These are phyloP conservation scores for Cubamyces lactineus DNA, from an alignment of 768 basidiomycete genomes.

Conservation along the genomic window DNA sequence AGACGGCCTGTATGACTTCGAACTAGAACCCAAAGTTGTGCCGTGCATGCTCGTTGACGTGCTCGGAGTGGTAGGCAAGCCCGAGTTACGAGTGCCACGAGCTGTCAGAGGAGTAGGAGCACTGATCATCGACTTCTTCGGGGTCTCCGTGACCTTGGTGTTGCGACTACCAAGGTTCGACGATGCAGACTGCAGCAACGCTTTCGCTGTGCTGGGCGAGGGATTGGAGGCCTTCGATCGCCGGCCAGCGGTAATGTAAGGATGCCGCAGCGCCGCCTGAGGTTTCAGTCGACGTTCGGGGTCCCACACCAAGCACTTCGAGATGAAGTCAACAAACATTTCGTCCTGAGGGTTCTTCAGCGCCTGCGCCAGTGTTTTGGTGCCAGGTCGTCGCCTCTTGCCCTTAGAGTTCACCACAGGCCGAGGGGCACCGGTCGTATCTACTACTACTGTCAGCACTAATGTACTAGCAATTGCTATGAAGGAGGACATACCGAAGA, in stretches of 20 bases:
- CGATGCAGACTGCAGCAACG: constrained; percentile 56
- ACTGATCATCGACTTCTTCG: constrained; percentile 89
- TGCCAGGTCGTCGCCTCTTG: constrained; percentile 85
- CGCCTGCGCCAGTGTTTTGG: constrained; percentile 87
- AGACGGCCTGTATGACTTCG: constrained; percentile 68
- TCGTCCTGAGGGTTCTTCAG: constrained; percentile 87
- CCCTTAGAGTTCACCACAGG: constrained; percentile 97
- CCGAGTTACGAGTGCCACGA: constrained; percentile 62
- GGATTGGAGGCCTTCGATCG: constrained; percentile 50
- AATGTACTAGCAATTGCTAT: not conserved
- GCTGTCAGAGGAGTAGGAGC: constrained; percentile 88
- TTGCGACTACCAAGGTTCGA: constrained; percentile 54
- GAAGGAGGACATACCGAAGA: constrained; percentile 76
- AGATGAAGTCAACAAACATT: constrained; percentile 94
- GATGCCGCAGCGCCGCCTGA: constrained; percentile 88
- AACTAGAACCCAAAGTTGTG: constrained; percentile 55
- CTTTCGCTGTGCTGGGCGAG: constrained; percentile 51
- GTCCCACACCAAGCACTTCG: constrained; percentile 98
- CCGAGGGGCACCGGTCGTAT: constrained; percentile 90
- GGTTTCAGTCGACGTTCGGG: constrained; percentile 96
- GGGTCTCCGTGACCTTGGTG: constrained; percentile 69
- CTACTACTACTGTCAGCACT: constrained; percentile 44
- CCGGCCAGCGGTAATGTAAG: constrained; percentile 76
- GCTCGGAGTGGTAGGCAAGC: constrained; percentile 61
- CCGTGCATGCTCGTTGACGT: constrained; percentile 51